phyloP scores from a whole-genome alignment of 148 eudicot species.

The Cornus florida region DNA sequence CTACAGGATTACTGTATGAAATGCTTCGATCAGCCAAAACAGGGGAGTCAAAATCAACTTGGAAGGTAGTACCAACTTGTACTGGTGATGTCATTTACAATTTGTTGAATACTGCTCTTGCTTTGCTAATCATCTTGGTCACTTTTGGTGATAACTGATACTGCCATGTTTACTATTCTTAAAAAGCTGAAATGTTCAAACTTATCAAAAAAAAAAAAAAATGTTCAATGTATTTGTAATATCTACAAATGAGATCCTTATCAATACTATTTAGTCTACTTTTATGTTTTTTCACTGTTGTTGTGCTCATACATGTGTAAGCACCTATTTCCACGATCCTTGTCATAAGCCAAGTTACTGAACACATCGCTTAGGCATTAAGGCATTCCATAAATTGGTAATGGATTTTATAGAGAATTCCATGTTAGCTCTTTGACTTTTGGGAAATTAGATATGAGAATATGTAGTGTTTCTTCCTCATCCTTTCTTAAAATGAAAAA shows the following conservation, averaged over 20 bases:
- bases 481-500: too few relatives aligned
- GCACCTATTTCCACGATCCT: not conserved
- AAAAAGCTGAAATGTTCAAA: not conserved
- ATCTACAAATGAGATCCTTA: not conserved
- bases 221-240: not conserved
- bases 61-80: slow-evolving; percentile 65
- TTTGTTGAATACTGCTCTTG: not conserved
- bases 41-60: slow-evolving; percentile 64
- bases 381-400: too few relatives aligned
- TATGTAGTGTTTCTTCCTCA: too few relatives aligned
- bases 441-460: not conserved
- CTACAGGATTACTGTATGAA: slow-evolving; percentile 72
- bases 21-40: slow-evolving; percentile 80
- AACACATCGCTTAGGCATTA: too few relatives aligned
- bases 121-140: not conserved
- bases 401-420: too few relatives aligned
- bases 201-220: too few relatives aligned
- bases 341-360: not conserved
- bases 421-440: not conserved
- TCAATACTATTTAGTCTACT: not conserved
- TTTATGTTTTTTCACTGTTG: not conserved
- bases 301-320: not conserved
- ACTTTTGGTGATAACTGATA: not conserved
- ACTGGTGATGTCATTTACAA: not conserved
- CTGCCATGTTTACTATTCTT: not conserved